Base-by-base conservation (phyloP, 73 alveolate genomes). In the Uronychia setigera region DNA sequence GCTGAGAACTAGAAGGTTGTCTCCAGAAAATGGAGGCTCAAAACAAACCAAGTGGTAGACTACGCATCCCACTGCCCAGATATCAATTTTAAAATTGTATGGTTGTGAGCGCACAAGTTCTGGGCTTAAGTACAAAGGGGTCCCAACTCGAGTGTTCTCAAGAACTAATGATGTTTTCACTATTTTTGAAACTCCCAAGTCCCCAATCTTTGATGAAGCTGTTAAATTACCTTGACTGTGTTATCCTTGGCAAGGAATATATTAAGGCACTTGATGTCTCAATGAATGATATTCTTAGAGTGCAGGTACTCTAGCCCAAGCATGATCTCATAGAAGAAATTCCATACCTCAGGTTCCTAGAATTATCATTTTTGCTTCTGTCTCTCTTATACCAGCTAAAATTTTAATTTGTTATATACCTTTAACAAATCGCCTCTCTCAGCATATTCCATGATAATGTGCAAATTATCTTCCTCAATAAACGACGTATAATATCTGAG, bases 231-330 rank as follows among this genome's bases (percentile, higher is more conserved):
- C 30, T 86, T 90, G 0, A 96, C 87, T 19, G 93, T 80, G 77
- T 96, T 94, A 87, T 95, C 92, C 13, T 93, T 87, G 13, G 98
- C 76, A 89, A 96, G 88, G 80, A 96, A 93, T 26, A 96, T 95
- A 91, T 96, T 96, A 81, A 92, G 86, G 82, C 94, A 91, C 87
- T 96, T 96, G 5, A 96, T 85, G 84, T 96, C 99, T 80, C 99
- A 83, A 93, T 96, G 99, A 35, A 96, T 94, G 28, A 96, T 93
- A 32, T 95, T 93, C 31, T 94, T 88, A 30, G 88, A 88, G 91
- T 96, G 99, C 80, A 96, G 87, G 90, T 94, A 96, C 79, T 94
- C 97, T 30, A 96, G 95, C 0, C 95, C 99, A 33, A 94, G 89
- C 80, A 94, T 91, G 33, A 95, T 86, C 88, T 96, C 92, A 83